phyloP scores from a whole-genome alignment of 495 filamentous ascomycete genomes.

The Penicillium fimorum region DNA sequence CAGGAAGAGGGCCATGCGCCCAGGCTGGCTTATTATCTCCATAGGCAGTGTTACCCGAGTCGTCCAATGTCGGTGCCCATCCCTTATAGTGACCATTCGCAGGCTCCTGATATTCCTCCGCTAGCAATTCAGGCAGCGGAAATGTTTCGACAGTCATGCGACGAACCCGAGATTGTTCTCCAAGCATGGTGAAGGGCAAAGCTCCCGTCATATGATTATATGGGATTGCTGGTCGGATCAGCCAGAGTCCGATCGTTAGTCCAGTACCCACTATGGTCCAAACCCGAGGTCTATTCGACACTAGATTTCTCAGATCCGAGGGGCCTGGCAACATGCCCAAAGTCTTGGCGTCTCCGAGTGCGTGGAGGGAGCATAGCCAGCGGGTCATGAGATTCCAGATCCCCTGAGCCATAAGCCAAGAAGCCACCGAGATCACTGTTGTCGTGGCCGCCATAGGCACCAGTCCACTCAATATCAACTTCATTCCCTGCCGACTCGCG shows the following conservation, averaged over 20 bases:
- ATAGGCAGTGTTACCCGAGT: conserved; percentile 16
- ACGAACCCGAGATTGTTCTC: conserved; percentile 20
- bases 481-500: conserved; percentile 20
- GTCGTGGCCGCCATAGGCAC: conserved; percentile 15
- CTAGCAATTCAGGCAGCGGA: conserved; percentile 20
- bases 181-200: conserved; percentile 31
- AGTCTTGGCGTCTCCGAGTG: conserved; percentile 4
- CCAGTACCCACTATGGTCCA: conserved; percentile 9
- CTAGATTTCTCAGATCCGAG: conserved; percentile 1
- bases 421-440: conserved; percentile 7
- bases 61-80: conserved; percentile 16
- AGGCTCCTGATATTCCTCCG: conserved; percentile 19
- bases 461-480: conserved; percentile 25
- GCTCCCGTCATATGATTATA: conserved; percentile 37
- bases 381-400: conserved; percentile 17
- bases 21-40: conserved; percentile 16
- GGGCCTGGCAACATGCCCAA: background rate
- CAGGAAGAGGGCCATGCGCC: conserved; percentile 21
- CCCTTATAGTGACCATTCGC: conserved; percentile 22
- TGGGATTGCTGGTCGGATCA: conserved; percentile 27
- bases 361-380: conserved; percentile 15
- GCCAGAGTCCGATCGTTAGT: conserved; percentile 12
- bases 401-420: conserved; percentile 15
- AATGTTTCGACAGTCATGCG: conserved; percentile 8
- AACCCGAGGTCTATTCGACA: conserved; percentile 4